Evolutionary conservation across 768 basidiomycete genomes (phyloP).

Genomic region (Kwoniella europaea): DNA sequence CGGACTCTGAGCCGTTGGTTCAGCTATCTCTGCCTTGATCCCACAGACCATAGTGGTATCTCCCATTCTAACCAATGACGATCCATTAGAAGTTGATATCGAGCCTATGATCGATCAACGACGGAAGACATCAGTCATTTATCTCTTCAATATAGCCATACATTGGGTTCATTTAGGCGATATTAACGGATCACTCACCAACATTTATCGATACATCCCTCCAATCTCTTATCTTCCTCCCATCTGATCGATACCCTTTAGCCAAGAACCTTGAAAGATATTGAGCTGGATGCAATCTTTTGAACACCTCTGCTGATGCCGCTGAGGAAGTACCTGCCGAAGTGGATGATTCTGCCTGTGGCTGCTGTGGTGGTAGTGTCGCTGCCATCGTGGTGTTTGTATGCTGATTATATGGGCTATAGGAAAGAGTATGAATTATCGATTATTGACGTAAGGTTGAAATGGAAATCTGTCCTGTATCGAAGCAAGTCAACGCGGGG

Average conservation of each 20-base stretch:
- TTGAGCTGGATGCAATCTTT: slow-evolving; percentile 82
- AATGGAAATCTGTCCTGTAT: no score
- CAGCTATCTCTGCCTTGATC: slow-evolving; percentile 91
- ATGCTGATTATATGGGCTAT: neutral
- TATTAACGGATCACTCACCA: slow-evolving; percentile 62
- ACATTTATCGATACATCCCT: slow-evolving; percentile 77
- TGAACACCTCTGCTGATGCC: slow-evolving; percentile 65
- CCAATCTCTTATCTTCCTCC: slow-evolving; percentile 72
- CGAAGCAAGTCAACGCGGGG: no score
- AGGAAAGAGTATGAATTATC: no score
- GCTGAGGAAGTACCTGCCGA: slow-evolving; percentile 30
- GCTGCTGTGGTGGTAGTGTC: neutral
- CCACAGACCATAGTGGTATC: slow-evolving; percentile 96
- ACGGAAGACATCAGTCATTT: neutral
- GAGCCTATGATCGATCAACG: slow-evolving; percentile 67
- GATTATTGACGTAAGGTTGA: no score
- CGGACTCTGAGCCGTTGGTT: slow-evolving; percentile 79
- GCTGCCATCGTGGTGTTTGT: slow-evolving; percentile 25
- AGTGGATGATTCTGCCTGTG: slow-evolving; percentile 16
- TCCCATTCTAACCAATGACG: slow-evolving; percentile 86
- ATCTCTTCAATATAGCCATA: no score
- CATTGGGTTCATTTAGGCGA: no score
- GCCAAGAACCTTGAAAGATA: slow-evolving; percentile 86
- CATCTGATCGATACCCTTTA: slow-evolving; percentile 81
- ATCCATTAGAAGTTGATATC: slow-evolving; percentile 90